Conservation (phyloP, 805 yeast genomes). For the Cyberlindnera maclurae region DNA sequence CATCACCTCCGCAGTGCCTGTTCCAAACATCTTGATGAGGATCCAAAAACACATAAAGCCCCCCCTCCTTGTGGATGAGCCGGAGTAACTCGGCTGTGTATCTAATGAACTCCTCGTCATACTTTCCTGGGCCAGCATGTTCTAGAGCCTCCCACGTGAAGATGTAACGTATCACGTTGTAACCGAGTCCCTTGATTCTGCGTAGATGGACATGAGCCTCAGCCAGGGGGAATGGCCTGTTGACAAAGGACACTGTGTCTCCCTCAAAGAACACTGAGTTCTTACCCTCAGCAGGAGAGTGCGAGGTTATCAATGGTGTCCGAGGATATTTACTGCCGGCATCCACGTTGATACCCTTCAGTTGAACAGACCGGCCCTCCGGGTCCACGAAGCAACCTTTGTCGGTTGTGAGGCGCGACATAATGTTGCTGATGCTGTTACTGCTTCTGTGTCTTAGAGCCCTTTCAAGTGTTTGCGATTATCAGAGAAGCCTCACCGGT, state of each 20-base stretch:
- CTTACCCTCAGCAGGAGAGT: conserved; percentile 24
- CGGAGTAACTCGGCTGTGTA: conserved; percentile 58
- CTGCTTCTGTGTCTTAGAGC: conserved; percentile 1
- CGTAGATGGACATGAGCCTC: conserved; percentile 65
- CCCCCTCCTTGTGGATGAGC: conserved; percentile 55
- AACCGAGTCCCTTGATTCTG: conserved; percentile 75
- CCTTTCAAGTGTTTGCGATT: too few species aligned
- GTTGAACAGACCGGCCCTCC: conserved; percentile 50
- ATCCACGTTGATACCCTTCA: conserved; percentile 80
- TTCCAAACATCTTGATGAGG: conserved; percentile 97
- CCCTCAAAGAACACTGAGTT: conserved; percentile 56
- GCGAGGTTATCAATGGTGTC: conserved; percentile 39
- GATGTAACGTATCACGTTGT: conserved; percentile 67
- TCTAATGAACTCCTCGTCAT: conserved; percentile 70
- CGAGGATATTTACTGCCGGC: conserved; percentile 67
- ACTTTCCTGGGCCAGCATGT: conserved; percentile 77
- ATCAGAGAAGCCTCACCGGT: too few species aligned
- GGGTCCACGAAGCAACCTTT: conserved; percentile 51
- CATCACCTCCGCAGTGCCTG: conserved; percentile 81
- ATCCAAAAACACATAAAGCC: conserved; percentile 72
- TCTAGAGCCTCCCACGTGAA: conserved; percentile 92
- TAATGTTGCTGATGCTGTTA: neutral
- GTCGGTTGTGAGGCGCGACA: conserved; percentile 1
- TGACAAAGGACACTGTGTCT: conserved; percentile 72
- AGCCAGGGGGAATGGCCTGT: conserved; percentile 69